Evolutionary conservation across 805 yeast species (phyloP).

Genomic region (Cephaloascus albidus): DNA sequence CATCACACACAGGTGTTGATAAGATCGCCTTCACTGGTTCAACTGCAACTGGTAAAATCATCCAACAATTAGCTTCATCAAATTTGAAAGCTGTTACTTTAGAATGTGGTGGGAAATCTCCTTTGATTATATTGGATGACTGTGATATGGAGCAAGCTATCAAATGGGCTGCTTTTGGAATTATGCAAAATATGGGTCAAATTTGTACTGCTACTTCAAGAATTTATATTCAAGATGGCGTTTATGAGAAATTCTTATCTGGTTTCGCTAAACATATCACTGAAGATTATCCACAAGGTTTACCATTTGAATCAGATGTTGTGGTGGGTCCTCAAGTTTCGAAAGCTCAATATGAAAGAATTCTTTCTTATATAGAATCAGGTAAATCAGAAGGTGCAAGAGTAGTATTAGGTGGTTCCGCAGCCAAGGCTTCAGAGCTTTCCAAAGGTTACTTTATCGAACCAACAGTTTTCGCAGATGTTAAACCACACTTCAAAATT

Average conservation of each 20-base stretch:
- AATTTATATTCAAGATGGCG: conserved; percentile 44
- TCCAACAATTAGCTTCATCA: conserved; percentile 52
- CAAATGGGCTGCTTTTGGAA: conserved; percentile 60
- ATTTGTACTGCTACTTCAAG: conserved; percentile 63
- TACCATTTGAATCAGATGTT: conserved; percentile 35
- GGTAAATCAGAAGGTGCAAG: conserved; percentile 44
- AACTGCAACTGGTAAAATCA: conserved; percentile 55
- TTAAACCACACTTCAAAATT: conserved; percentile 52
- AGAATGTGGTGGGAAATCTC: conserved; percentile 72
- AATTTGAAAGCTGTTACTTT: conserved; percentile 57
- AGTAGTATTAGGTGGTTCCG: conserved; percentile 31
- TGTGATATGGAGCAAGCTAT: conserved; percentile 59
- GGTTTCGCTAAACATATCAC: conserved; percentile 34
- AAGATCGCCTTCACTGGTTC: conserved; percentile 62
- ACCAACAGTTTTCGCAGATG: conserved; percentile 73
- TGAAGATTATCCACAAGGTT: conserved; percentile 45
- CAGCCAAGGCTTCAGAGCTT: conserved; percentile 26
- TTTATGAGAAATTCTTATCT: conserved; percentile 44
- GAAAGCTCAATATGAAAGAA: conserved; percentile 45
- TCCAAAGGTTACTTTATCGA: conserved; percentile 55
- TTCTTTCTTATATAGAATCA: conserved; percentile 29
- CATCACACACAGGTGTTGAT: conserved; percentile 47
- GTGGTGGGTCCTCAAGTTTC: conserved; percentile 59
- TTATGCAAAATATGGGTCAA: conserved; percentile 59
- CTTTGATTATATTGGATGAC: conserved; percentile 51